These are phyloP conservation scores for Ophiorrhiza pumila DNA, from an alignment of 257 asterid genomes.

Conservation along the genomic window DNA sequence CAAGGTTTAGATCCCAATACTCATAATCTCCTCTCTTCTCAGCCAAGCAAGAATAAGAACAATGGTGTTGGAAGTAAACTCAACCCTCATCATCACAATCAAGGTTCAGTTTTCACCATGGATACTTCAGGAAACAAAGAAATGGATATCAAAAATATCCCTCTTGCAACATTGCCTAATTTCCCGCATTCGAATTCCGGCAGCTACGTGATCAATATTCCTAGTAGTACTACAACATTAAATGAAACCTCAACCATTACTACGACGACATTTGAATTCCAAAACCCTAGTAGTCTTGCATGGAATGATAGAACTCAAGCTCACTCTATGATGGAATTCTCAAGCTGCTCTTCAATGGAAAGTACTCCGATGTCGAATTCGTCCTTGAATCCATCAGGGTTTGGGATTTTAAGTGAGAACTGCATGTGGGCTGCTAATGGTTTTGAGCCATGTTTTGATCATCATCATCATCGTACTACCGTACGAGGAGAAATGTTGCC, in stretches of 20 bases:
- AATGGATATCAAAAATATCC: constrained; percentile 23
- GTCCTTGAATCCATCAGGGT: constrained; percentile 19
- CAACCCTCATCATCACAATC: constrained; percentile 5
- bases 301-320: constrained; percentile 15
- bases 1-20: constrained; percentile 94
- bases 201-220: not conserved
- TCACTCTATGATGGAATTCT: constrained; percentile 29
- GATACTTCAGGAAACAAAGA: constrained; percentile 29
- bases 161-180: constrained; percentile 10
- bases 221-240: not conserved
- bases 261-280: constrained; percentile 24
- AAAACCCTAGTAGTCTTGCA: constrained; percentile 23
- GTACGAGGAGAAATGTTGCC: constrained; percentile 13
- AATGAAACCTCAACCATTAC: constrained; percentile 9
- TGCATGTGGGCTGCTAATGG: constrained; percentile 27
- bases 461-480: not conserved
- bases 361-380: constrained; percentile 23
- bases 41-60: constrained; percentile 1
- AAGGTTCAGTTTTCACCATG: constrained; percentile 41
- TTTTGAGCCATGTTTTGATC: constrained; percentile 19
- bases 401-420: constrained; percentile 27
- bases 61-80: not conserved
- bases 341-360: constrained; percentile 29
- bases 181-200: not conserved
- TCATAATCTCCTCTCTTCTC: constrained; percentile 69